Percentiles rank a stretch among this genome's conserved stretches.
phyloP scores from a whole-genome alignment of 2,329 filamentous ascomycete species.

The Aspergillus sojae region DNA sequence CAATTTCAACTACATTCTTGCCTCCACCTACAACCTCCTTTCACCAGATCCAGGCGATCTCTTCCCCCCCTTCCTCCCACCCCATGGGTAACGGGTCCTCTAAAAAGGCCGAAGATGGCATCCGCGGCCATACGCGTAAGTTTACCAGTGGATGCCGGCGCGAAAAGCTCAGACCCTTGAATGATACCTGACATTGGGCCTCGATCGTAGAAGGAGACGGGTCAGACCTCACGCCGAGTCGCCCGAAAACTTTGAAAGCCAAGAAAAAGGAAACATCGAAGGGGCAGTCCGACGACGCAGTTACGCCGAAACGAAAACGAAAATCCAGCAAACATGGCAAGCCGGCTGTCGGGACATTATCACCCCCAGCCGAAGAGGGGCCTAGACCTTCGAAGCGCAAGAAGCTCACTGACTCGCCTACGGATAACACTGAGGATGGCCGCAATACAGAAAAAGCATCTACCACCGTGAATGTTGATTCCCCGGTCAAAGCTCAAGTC shows the following conservation, averaged over 20 bases:
- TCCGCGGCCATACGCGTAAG: not conserved
- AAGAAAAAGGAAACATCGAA: not conserved
- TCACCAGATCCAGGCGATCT: not conserved
- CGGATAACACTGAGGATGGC: constrained; percentile 12
- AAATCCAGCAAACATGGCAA: not conserved
- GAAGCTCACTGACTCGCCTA: constrained; percentile 21
- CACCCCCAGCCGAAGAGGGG: constrained; percentile 10
- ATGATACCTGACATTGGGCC: not conserved
- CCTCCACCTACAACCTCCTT: not conserved
- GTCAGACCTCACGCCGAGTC: not conserved
- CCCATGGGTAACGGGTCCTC: not conserved
- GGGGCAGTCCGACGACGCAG: not conserved
- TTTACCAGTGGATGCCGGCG: not conserved
- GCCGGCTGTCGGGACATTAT: not conserved
- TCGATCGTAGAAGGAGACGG: not conserved
- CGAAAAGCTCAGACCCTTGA: not conserved
- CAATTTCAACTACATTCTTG: not conserved
- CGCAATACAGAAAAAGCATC: not conserved
- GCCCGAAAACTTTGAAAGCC: not conserved
- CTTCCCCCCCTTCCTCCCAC: not conserved
- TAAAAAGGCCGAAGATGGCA: not conserved
- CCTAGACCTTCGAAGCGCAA: constrained; percentile 31
- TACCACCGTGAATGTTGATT: not conserved
- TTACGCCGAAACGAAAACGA: constrained; percentile 8
- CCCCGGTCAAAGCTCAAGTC: not conserved